Base-by-base conservation (phyloP, 805 yeast genomes). In the Ogataea glucozyma region DNA sequence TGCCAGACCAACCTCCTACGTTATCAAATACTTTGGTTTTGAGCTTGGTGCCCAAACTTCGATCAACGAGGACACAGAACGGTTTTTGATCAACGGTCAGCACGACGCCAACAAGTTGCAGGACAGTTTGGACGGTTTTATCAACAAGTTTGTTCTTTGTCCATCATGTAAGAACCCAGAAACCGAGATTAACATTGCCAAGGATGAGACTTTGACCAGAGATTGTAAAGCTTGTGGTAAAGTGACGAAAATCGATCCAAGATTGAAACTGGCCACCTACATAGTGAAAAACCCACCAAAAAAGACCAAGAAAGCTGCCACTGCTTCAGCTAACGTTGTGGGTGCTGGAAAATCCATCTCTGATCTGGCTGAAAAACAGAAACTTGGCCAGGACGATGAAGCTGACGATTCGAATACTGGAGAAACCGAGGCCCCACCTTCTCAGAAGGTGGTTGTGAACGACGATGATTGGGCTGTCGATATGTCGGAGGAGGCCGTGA, bases 191-290 rank as follows among this genome's bases (percentile, higher is more conserved):
- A 75, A 82, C 54, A 75, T 93, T 56, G 81, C 83, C 57, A 85
- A 82, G 56, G 83, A 79, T 52, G 93, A 83, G 32, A 73, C 73
- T 53, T 72, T 93, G 62, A 83, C 82, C 55, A 83, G 89, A 69
- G 97, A 93, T 67, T 93, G 99, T 76, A 93, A 93, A 66, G 99
- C 99, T 17, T 93, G 99, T 76, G 99, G 99, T 71, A 81, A 83
- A 65, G 78, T 91, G 64, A 80, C 96, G 18, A 74, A 73, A 41
- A 80, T 90, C 57, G 96, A 90, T 58, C 82, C 87, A 48, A 78
- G 93, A 64, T 93, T 85, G 65, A 90, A 87, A 71, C 75, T 91
- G 52, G 78, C 88, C n/a, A 73, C 95, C 3, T 91, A 78, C 65
- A 90, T 91, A 55, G 69, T 85, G 62, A 91, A 91, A 73, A 89